These are phyloP conservation scores for Camellia sinensis DNA, from an alignment of 148 eudicot genomes.

Conservation along the genomic window DNA sequence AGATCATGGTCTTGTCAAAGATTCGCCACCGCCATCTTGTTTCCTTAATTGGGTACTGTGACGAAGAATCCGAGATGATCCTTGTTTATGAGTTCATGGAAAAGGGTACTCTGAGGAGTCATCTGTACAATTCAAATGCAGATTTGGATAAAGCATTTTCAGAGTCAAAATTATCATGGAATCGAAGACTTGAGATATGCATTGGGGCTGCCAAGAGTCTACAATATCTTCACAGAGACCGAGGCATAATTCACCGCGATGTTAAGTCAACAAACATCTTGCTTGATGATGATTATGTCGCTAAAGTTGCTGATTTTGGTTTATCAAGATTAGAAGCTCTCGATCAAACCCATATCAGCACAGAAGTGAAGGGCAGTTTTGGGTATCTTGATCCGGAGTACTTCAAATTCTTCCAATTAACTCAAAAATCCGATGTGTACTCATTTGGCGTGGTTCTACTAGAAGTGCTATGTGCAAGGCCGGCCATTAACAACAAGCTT, in stretches of 20 bases:
- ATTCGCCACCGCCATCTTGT: slow-evolving; percentile 58
- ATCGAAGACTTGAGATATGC: slow-evolving; percentile 50
- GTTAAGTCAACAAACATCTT: slow-evolving; percentile 62
- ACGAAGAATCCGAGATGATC: slow-evolving; percentile 52
- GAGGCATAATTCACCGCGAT: slow-evolving; percentile 60
- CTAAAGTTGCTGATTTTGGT: slow-evolving; percentile 63
- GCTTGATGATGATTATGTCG: slow-evolving; percentile 46
- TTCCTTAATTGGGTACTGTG: slow-evolving; percentile 48
- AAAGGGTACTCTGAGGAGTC: slow-evolving; percentile 47
- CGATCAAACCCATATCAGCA: slow-evolving; percentile 38
- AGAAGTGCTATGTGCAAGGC: slow-evolving; percentile 55
- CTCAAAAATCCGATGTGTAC: slow-evolving; percentile 59
- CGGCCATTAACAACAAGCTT: slow-evolving; percentile 29
- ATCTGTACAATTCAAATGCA: slow-evolving; percentile 26
- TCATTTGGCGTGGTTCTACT: slow-evolving; percentile 60
- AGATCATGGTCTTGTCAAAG: slow-evolving; percentile 42
- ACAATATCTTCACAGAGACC: slow-evolving; percentile 46
- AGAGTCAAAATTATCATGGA: slow-evolving; percentile 32
- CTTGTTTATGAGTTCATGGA: slow-evolving; percentile 65
- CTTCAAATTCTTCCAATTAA: slow-evolving; percentile 26
- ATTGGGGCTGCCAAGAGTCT: slow-evolving; percentile 47
- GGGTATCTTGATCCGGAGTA: slow-evolving; percentile 66
- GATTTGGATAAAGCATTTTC: background rate
- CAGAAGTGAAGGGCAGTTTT: slow-evolving; percentile 51
- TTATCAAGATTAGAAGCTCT: slow-evolving; percentile 34